phyloP scores from a whole-genome alignment of 1,284 basidiomycete genomes.

The Flammula alnicola region DNA sequence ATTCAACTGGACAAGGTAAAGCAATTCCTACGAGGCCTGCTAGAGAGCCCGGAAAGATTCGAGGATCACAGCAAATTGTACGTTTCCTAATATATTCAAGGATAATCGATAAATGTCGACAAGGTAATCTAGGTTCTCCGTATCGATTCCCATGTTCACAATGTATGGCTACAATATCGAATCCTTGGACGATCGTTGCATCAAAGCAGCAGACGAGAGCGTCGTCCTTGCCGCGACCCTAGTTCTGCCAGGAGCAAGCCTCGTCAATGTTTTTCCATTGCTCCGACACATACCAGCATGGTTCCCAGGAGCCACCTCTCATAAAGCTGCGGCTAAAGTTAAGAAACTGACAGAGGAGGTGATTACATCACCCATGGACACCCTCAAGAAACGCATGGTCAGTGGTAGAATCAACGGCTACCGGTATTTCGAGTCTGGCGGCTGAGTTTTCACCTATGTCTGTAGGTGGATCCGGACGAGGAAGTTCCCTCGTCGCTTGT shows the following conservation, averaged over 20 bases:
- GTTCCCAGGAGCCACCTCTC: slow-evolving; percentile 41
- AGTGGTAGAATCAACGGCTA: background rate
- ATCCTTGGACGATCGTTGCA: slow-evolving; percentile 29
- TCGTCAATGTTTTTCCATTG: slow-evolving; percentile 24
- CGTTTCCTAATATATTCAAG: too few species aligned
- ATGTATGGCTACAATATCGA: slow-evolving; percentile 31
- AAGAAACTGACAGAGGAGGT: slow-evolving; percentile 31
- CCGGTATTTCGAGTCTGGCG: too few species aligned
- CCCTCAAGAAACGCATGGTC: slow-evolving; percentile 37
- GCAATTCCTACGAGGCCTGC: slow-evolving; percentile 26
- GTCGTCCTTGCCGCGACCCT: slow-evolving; percentile 6
- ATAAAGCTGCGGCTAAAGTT: slow-evolving; percentile 28
- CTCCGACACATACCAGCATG: slow-evolving; percentile 35
- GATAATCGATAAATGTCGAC: too few species aligned
- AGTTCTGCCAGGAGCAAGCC: slow-evolving; percentile 15
- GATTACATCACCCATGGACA: slow-evolving; percentile 34
- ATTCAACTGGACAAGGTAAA: slow-evolving; percentile 27
- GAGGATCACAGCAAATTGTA: slow-evolving; percentile 31
- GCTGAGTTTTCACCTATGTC: too few species aligned
- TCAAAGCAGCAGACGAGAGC: slow-evolving; percentile 24
- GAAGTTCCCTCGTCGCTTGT: background rate
- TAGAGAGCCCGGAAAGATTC: slow-evolving; percentile 25
- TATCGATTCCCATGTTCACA: slow-evolving; percentile 30
- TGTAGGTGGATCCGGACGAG: background rate
- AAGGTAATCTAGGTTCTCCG: slow-evolving; percentile 24